Conservation (phyloP, 73 alveolate genomes). For the Paramecium octaurelia region DNA sequence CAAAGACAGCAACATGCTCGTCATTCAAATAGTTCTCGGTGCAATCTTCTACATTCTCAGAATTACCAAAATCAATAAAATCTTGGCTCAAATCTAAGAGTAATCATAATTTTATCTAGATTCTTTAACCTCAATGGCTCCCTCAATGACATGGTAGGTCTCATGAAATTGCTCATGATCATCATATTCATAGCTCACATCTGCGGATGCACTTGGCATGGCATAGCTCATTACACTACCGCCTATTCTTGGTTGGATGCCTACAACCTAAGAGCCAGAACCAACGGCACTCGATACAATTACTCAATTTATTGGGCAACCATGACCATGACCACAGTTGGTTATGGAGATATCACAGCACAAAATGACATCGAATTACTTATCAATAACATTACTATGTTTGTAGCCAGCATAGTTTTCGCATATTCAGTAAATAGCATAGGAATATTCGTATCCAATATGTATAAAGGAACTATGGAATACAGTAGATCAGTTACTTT, state of each 20-base stretch:
- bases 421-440: slow-evolving; percentile 86
- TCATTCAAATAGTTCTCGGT: neutral
- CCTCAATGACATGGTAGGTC: slow-evolving; percentile 15
- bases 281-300: slow-evolving; percentile 54
- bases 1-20: neutral
- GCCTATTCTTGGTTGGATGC: neutral
- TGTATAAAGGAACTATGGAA: slow-evolving; percentile 65
- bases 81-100: slow-evolving; percentile 22
- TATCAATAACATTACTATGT: slow-evolving; percentile 70
- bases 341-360: slow-evolving; percentile 88
- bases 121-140: slow-evolving; percentile 43
- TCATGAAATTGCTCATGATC: neutral
- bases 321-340: slow-evolving; percentile 94
- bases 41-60: slow-evolving; percentile 21
- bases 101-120: neutral
- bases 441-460: slow-evolving; percentile 77
- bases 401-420: slow-evolving; percentile 80
- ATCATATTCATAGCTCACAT: slow-evolving; percentile 29
- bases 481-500: slow-evolving; percentile 77
- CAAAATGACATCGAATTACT: slow-evolving; percentile 72
- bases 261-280: neutral
- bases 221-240: neutral
- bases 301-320: slow-evolving; percentile 85
- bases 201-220: slow-evolving; percentile 49
- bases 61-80: slow-evolving; percentile 32